Base-by-base conservation (phyloP, 768 basidiomycete genomes). In the Tylopilus cervinicoccineus region DNA sequence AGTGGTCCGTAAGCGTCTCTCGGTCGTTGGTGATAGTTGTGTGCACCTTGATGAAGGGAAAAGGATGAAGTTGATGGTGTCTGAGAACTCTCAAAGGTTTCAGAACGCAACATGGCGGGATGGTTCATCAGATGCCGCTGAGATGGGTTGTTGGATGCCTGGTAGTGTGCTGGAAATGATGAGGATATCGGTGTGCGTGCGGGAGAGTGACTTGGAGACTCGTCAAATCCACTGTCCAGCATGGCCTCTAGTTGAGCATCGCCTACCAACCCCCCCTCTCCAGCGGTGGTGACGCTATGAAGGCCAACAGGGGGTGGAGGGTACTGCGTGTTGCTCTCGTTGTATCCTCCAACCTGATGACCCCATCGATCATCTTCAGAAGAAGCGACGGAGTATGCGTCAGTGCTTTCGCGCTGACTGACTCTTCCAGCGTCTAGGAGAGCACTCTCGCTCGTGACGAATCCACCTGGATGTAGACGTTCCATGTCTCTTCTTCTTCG, bases 311-410 rank as follows among this genome's bases (percentile, higher is more conserved):
- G 93, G 0, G 94, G 93, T 5, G 89, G 88, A 28, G 92, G 88
- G 57, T 84, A 93, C 57, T 83, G 78, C 24, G 71, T 54, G 64
- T 79, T 80, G 62, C 88, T 75, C 67, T 97, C 94, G 67, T 97
- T 95, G 70, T 98, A 97, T 39, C 80, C 91, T 11, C 95, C 94
- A 46, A 99, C 93, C 66, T 99, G 94, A 5, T 80, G 73, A 4
- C 93, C 93, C 93, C 94, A 99, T 28, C 92, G 85, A 61, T 98
- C 95, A 36, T 95, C 93, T 29, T 97, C 95, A 9, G 91, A 89
- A 5, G 89, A 93, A 16, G 81, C 72, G 47, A 93, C 70, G 10
- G 93, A 94, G 38, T 81, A 64, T 2, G 88, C 83, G 62, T 95
- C 93, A 11, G 88, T 90, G 39, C 83, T 80, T 55, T 88, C 87